Conservation (phyloP, 2,329 filamentous ascomycete genomes). For the Parascedosporium putredinis region DNA sequence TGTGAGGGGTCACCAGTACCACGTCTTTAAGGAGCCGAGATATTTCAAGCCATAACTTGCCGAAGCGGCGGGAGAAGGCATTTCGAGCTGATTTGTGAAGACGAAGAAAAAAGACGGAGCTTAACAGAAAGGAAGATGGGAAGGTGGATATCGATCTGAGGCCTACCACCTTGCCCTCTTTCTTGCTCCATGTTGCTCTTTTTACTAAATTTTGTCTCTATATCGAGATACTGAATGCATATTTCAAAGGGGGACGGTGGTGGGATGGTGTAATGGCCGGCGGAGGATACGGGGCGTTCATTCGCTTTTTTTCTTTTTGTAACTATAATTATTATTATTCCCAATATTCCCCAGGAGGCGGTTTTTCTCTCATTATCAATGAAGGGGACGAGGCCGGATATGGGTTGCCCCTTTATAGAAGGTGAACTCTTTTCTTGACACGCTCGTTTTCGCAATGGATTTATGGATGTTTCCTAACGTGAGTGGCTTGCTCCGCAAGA, state of each 20-base stretch:
- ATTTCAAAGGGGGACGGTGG: no score
- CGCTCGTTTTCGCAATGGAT: no score
- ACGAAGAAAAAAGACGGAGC: no score
- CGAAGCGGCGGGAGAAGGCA: conserved; percentile 11
- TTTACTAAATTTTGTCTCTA: background rate
- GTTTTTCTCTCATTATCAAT: no score
- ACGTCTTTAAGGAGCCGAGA: conserved; percentile 87
- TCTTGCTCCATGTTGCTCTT: background rate
- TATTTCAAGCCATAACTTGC: conserved; percentile 44
- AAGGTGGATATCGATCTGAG: no score
- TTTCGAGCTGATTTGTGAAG: background rate
- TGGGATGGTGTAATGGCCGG: background rate
- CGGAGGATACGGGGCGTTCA: background rate
- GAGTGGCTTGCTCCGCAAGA: no score
- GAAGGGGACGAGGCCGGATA: no score
- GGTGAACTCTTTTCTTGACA: no score
- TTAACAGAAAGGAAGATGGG: no score
- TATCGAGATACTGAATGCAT: background rate
- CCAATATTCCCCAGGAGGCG: background rate
- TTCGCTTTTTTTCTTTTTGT: background rate
- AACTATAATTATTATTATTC: background rate
- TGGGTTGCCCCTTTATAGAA: no score
- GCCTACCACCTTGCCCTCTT: no score
- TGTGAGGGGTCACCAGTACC: conserved; percentile 81
- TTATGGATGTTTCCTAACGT: no score